phyloP scores from a whole-genome alignment of 306 rosid genomes.

The Prunus fruticosa region DNA sequence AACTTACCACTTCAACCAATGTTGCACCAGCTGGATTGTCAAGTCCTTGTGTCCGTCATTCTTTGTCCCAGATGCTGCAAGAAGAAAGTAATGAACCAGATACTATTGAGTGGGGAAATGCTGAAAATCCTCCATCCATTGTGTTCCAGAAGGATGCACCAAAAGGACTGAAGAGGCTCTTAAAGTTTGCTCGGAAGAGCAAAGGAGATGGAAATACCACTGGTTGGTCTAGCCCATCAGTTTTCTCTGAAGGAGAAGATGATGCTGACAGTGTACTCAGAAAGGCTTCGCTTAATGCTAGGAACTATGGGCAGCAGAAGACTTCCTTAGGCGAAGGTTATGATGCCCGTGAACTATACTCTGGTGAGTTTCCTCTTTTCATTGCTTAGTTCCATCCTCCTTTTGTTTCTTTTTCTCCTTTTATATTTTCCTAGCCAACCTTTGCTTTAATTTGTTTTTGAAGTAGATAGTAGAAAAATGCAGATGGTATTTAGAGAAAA shows the following conservation, averaged over 20 bases:
- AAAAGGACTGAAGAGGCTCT: conserved; percentile 89
- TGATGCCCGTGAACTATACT: conserved; percentile 50
- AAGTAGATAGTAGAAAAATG: background rate
- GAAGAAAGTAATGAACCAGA: conserved; percentile 91
- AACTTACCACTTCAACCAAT: conserved; percentile 43
- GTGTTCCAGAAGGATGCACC: conserved; percentile 87
- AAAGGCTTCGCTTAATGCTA: conserved; percentile 65
- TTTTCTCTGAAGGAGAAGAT: conserved; percentile 98
- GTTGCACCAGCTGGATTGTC: conserved; percentile 44
- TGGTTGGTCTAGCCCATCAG: conserved; percentile 93
- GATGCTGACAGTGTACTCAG: conserved; percentile 70
- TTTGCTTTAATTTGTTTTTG: background rate
- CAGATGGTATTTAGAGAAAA: background rate
- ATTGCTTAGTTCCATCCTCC: conserved; percentile 1
- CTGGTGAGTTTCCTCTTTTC: conserved; percentile 34
- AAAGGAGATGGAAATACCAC: conserved; percentile 69
- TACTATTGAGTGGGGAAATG: conserved; percentile 83
- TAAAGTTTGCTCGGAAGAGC: conserved; percentile 93
- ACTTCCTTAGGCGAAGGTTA: conserved; percentile 46
- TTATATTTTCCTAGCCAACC: background rate
- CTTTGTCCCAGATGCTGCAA: conserved; percentile 96
- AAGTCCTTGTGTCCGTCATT: conserved; percentile 87
- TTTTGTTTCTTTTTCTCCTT: conserved; percentile 1
- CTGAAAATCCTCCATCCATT: conserved; percentile 83
- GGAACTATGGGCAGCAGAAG: conserved; percentile 67